Base-by-base conservation (phyloP, 163 green algal species). In the Coccomyxa subellipsoidea region DNA sequence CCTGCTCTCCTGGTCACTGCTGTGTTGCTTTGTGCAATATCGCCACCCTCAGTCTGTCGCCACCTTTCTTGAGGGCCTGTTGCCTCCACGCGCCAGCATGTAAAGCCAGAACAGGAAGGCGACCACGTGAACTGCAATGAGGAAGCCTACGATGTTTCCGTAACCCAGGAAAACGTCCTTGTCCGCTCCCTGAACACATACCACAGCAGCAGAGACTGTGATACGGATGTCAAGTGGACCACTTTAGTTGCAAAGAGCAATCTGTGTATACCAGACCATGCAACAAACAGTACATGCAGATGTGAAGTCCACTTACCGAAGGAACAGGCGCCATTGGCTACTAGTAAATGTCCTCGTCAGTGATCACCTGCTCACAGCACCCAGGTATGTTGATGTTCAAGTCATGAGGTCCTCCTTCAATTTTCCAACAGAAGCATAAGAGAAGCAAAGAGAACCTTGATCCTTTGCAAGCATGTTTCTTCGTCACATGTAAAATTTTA, bases 41-140 rank as follows among this genome's bases (percentile, higher is more conserved):
- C 66, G 66, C 66, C 66, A 36, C 1, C 7, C 18, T 73, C 66
- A 73, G 8, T 73, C 66, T 73, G 66, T 73, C 10, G 66, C 66
- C 1, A 73, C 66, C 66, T 73, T 73, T 23, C 27, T 73, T 8
- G 32, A 4, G 18, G 66, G 66, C 29, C 66, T 32, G 66, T 27
- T 73, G 66, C n/a, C 66, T 4, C n/a, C n/a, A 32, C 66, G 27
- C 29, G 66, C 66, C 66, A 73, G 66, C 66, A 73, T 27, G 8
- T 73, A 73, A 34, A 73, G 27, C 66, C 66, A 73, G 66, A 73
- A 73, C 21, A 73, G 66, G 66, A 73, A 73, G 27, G 66, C 66
- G 10, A 73, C 66, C 29, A 73, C 66, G 66, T 73, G 66, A 36
- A 34, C 66, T 34, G 66, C 66, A 34, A 73, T 73, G 66, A 73